phyloP scores from a whole-genome alignment of 495 filamentous ascomycete species.

The Daldinia decipiens region DNA sequence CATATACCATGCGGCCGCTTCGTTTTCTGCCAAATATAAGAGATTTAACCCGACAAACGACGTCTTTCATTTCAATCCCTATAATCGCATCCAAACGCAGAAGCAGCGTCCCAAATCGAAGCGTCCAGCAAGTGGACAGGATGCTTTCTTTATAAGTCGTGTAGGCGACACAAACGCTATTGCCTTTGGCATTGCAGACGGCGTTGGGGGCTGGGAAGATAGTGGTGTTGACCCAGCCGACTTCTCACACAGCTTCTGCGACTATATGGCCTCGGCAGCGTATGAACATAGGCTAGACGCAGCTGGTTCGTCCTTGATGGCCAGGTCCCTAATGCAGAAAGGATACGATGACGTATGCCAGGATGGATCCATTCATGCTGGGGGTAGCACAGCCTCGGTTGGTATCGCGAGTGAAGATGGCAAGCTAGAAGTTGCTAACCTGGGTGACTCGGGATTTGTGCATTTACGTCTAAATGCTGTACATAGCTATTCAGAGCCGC shows the following conservation, averaged over 20 bases:
- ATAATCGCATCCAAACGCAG: conserved; percentile 64
- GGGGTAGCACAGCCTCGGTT: conserved; percentile 90
- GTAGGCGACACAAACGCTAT: conserved; percentile 68
- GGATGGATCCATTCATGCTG: conserved; percentile 77
- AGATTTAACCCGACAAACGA: conserved; percentile 75
- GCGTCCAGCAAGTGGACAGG: conserved; percentile 85
- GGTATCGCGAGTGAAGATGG: conserved; percentile 77
- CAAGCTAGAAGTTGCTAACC: conserved; percentile 83
- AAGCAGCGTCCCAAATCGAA: conserved; percentile 61
- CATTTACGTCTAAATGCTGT: conserved; percentile 85
- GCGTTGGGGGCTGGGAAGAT: conserved; percentile 94
- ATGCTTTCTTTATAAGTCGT: conserved; percentile 92
- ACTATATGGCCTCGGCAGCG: conserved; percentile 84
- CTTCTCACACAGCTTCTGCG: conserved; percentile 94
- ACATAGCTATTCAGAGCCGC: conserved; percentile 80
- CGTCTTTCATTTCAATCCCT: conserved; percentile 79
- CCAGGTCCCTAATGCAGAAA: conserved; percentile 77
- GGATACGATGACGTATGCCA: conserved; percentile 84
- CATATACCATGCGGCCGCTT: conserved; percentile 72
- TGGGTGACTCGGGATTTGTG: conserved; percentile 98
- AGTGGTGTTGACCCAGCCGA: conserved; percentile 91
- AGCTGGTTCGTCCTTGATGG: conserved; percentile 57
- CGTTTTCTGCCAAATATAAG: conserved; percentile 80
- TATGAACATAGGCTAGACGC: conserved; percentile 55
- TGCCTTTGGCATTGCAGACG: conserved; percentile 91